Percentiles rank a stretch among this genome's conserved stretches.
Evolutionary conservation across 345 rosid genomes (phyloP).

Genomic region (Aurinia saxatilis): DNA sequence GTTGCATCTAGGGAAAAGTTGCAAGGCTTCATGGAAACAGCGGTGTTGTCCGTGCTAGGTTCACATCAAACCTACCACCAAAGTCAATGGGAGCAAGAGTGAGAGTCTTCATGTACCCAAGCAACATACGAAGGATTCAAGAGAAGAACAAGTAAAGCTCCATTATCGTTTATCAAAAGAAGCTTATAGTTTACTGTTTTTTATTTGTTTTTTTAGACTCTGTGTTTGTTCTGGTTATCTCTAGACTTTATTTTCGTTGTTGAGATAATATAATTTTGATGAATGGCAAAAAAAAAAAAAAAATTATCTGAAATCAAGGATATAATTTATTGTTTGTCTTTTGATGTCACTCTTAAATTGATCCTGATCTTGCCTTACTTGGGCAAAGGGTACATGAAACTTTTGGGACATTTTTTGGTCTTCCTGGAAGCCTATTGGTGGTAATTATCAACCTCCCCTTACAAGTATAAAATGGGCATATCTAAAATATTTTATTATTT

Average conservation of each 20-base stretch:
- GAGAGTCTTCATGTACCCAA: constrained; percentile 96
- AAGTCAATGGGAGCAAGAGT: constrained; percentile 84
- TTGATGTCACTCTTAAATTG: constrained; percentile 20
- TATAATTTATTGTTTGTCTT: not conserved
- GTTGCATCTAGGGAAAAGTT: constrained; percentile 96
- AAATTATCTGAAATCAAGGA: too few relatives aligned
- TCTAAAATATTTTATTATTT: too few relatives aligned
- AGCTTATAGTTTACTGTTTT: too few relatives aligned
- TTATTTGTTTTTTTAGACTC: too few relatives aligned
- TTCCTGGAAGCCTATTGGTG: constrained; percentile 28
- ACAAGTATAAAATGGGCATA: constrained; percentile 33
- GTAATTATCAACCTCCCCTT: constrained; percentile 22
- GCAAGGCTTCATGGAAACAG: constrained; percentile 87
- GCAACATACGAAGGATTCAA: constrained; percentile 91
- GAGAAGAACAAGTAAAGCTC: too few relatives aligned
- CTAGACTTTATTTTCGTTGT: too few relatives aligned
- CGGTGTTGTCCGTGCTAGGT: constrained; percentile 82
- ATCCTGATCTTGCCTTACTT: constrained; percentile 34
- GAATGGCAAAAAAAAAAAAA: too few relatives aligned
- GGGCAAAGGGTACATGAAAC: constrained; percentile 39
- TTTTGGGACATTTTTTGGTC: constrained; percentile 33
- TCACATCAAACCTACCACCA: constrained; percentile 86
- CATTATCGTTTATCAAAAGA: too few relatives aligned
- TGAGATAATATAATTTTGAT: too few relatives aligned
- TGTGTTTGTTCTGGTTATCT: too few relatives aligned